Conservation (phyloP, 768 basidiomycete genomes). For the Mycena galopus region DNA sequence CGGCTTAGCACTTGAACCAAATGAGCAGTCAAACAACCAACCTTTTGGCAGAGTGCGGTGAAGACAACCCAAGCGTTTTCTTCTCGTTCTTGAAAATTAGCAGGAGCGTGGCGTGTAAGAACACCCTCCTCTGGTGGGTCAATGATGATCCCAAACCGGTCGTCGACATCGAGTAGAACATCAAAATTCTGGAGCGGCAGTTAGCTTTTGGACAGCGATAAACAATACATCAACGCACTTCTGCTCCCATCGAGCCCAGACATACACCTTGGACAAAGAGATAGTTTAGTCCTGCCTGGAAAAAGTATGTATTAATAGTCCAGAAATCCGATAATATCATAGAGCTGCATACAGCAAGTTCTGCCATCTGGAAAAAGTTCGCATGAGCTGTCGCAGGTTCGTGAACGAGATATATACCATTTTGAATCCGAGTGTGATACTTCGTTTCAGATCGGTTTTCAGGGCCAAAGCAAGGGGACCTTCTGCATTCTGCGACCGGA, state of each 20-base stretch:
- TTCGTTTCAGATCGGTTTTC: background rate
- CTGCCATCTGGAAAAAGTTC: background rate
- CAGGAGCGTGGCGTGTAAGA: too few species aligned
- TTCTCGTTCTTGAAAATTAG: background rate
- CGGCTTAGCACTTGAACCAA: background rate
- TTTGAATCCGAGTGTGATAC: background rate
- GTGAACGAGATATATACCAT: background rate
- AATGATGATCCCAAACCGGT: background rate
- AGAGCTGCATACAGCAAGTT: background rate
- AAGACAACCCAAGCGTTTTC: background rate
- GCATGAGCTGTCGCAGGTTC: background rate
- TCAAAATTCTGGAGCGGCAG: constrained; percentile 1
- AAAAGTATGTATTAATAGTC: background rate
- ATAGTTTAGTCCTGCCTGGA: background rate
- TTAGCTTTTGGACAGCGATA: background rate
- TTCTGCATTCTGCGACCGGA: background rate
- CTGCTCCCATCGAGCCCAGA: background rate
- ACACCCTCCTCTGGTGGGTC: background rate
- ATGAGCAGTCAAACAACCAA: background rate
- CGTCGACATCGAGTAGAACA: background rate
- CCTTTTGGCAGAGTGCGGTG: background rate
- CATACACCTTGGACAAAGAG: background rate
- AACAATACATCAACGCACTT: background rate
- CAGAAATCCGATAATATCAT: background rate
- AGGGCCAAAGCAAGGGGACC: background rate